These are phyloP conservation scores for Pythium rishiriense DNA, from an alignment of 352 stramenopile genomes.

Conservation along the genomic window DNA sequence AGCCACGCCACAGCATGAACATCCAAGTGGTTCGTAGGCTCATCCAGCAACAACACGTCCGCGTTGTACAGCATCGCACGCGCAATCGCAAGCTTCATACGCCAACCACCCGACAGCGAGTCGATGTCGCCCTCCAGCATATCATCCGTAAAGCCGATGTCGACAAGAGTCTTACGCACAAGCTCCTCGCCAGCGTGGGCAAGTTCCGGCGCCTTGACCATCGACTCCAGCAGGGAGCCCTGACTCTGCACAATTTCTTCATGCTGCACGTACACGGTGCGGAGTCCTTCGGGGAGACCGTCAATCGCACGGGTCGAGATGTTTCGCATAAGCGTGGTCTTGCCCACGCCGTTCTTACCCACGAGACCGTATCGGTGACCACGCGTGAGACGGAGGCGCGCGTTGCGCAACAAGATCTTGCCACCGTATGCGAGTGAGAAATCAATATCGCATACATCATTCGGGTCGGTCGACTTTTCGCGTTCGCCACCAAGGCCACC, in stretches of 20 bases:
- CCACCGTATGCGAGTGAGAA: constrained; percentile 76
- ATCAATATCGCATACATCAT: constrained; percentile 71
- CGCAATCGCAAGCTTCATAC: constrained; percentile 97
- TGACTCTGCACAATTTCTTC: constrained; percentile 94
- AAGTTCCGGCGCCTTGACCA: constrained; percentile 69
- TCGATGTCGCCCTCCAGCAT: constrained; percentile 94
- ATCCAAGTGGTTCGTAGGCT: constrained; percentile 96
- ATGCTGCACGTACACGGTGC: constrained; percentile 97
- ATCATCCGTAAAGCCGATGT: constrained; percentile 93
- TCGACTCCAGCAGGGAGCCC: constrained; percentile 65
- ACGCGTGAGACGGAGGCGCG: constrained; percentile 92
- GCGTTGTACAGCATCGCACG: constrained; percentile 94
- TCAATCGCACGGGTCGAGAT: constrained; percentile 90
- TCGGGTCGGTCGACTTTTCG: constrained; percentile 59
- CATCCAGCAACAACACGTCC: constrained; percentile 95
- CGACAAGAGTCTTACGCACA: constrained; percentile 80
- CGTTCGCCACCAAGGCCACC: constrained; percentile 52
- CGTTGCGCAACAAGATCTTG: constrained; percentile 98
- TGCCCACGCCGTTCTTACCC: constrained; percentile 96
- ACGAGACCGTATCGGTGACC: constrained; percentile 96
- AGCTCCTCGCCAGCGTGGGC: constrained; percentile 68
- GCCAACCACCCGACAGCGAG: constrained; percentile 93
- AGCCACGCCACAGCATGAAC: constrained; percentile 98
- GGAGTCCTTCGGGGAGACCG: constrained; percentile 88
- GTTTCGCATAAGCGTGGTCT: constrained; percentile 95